Base-by-base conservation (phyloP, 352 stramenopile species). In the Phytophthora boehmeriae region DNA sequence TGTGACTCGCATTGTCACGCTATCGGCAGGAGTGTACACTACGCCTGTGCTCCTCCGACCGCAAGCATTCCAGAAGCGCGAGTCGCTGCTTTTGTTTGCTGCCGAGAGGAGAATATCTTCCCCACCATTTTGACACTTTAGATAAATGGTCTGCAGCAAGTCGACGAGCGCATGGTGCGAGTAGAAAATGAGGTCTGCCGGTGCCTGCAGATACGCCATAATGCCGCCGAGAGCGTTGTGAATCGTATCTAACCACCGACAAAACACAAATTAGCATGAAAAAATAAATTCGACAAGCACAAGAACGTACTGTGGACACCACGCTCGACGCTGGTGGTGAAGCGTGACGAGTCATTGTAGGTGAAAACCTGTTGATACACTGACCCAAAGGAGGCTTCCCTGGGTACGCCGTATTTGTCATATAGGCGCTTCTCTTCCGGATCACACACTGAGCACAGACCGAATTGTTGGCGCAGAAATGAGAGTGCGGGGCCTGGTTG, bases 171-270 rank as follows among this genome's bases (percentile, higher is more conserved):
- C 72, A 44, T 90, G 78, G 22, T 88, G 78, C 1, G 70, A 65
- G 51, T 71, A 87, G 54, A 90, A 88, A 8, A 90, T 59, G 0
- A 78, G 80, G 48, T 88, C 80, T 2, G 65, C 35, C 0, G 81
- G 78, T 2, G 78, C 70, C 48, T 83, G 63, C 16, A 85, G 57
- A 11, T 75, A 79, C n/a, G 42, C 58, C 78, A 90, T 88, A 0
- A 69, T 47, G 6, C 69, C 76, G 8, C 69, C 70, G 2, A 90
- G 42, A 2, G 58, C 27, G 14, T 56, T 72, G 61, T 90, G 80
- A 9, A 90, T 56, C 0, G 63, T 63, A 43, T 88, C 78, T 86
- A 19, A 17, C 36, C 39, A 8, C 22, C 23, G 13, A 55, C 19
- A 34, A 38, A 51, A 58, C 25, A 22, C 42, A 8, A 27, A 46